Evolutionary conservation across 495 filamentous ascomycete species (phyloP).

Genomic region (Elasticomyces elasticus): DNA sequence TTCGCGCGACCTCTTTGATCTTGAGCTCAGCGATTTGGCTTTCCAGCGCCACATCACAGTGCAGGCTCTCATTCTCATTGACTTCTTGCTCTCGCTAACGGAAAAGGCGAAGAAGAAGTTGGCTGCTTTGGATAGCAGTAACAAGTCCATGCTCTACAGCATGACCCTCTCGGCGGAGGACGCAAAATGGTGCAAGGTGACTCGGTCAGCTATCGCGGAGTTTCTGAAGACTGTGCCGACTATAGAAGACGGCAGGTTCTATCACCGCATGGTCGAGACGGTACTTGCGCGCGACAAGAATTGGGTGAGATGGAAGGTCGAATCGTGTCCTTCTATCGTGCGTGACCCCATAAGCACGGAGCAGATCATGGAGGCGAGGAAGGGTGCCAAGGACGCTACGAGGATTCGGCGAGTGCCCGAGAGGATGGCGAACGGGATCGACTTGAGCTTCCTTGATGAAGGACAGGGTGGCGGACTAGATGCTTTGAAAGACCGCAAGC

Average conservation of each 20-base stretch:
- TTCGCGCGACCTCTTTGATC: conserved; percentile 83
- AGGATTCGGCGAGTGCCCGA: conserved; percentile 55
- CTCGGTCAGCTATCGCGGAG: conserved; percentile 59
- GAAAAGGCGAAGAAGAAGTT: conserved; percentile 71
- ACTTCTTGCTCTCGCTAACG: conserved; percentile 83
- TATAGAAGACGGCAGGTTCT: conserved; percentile 66
- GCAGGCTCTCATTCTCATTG: conserved; percentile 84
- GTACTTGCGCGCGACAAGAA: conserved; percentile 92
- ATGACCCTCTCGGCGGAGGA: conserved; percentile 73
- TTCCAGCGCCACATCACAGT: conserved; percentile 90
- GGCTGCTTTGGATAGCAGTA: conserved; percentile 45
- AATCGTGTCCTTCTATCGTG: conserved; percentile 80
- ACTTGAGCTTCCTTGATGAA: conserved; percentile 68
- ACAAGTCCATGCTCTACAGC: conserved; percentile 73
- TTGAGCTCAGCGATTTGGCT: conserved; percentile 89
- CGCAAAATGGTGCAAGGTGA: conserved; percentile 69
- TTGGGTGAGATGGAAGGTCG: conserved; percentile 96
- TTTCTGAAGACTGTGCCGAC: conserved; percentile 61
- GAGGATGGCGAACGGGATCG: conserved; percentile 58
- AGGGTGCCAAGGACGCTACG: conserved; percentile 51
- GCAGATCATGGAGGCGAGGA: conserved; percentile 57
- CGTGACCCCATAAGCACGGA: conserved; percentile 54
- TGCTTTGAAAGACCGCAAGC: conserved; percentile 46
- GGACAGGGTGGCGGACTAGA: conserved; percentile 46
- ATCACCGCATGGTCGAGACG: conserved; percentile 91